These are phyloP conservation scores for Rutidosis leptorrhynchoides DNA, from an alignment of 129 eudicot genomes.

Conservation along the genomic window DNA sequence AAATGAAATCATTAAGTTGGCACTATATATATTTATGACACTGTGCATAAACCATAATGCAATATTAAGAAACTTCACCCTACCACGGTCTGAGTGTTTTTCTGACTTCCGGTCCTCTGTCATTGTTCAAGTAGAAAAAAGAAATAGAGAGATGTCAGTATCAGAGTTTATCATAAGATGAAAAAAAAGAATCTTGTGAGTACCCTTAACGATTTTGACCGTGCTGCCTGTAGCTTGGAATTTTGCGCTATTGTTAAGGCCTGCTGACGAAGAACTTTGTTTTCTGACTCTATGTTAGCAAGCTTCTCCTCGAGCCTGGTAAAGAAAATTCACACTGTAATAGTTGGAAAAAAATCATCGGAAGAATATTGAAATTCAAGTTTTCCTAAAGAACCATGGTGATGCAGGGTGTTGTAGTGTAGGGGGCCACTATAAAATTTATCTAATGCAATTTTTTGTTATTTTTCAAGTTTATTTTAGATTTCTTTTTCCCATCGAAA, in stretches of 20 bases:
- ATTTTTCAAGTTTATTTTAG: too few relatives aligned
- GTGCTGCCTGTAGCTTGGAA: slow-evolving; percentile 51
- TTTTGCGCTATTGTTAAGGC: slow-evolving; percentile 88
- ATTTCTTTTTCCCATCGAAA: too few relatives aligned
- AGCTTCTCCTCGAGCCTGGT: slow-evolving; percentile 75
- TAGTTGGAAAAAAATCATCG: background rate
- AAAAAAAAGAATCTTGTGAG: slow-evolving; percentile 16
- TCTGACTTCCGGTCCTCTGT: slow-evolving; percentile 69
- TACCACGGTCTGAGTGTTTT: slow-evolving; percentile 43
- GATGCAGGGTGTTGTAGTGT: too few relatives aligned
- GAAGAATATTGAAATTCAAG: background rate
- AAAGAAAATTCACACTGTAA: slow-evolving; percentile 7
- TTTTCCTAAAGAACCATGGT: background rate
- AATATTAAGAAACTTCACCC: slow-evolving; percentile 24
- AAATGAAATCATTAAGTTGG: background rate
- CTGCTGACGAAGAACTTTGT: slow-evolving; percentile 90
- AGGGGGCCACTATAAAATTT: too few relatives aligned
- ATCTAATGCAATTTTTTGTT: too few relatives aligned
- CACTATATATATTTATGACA: background rate
- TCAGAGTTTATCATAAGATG: slow-evolving; percentile 17
- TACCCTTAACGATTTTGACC: slow-evolving; percentile 82
- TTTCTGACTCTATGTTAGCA: slow-evolving; percentile 77
- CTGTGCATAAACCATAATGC: background rate
- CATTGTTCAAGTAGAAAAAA: slow-evolving; percentile 24
- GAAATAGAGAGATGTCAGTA: slow-evolving; percentile 25